Conservation (phyloP, 2,329 filamentous ascomycete genomes). For the Trichoderma koningiopsis region DNA sequence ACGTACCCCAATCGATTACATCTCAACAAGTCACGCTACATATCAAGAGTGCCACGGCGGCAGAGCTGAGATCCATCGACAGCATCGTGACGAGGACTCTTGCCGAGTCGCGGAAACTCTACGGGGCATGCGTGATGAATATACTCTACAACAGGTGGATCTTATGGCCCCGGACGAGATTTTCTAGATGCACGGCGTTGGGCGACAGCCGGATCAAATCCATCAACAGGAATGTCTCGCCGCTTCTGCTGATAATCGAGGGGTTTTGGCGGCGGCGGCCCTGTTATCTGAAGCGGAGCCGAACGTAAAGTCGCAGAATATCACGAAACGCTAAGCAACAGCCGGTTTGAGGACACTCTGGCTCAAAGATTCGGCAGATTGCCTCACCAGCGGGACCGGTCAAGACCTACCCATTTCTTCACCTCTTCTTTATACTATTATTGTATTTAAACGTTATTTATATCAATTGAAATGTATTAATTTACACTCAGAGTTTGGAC, state of each 20-base stretch:
- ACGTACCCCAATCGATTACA: neutral
- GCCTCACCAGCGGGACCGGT: too few relatives aligned
- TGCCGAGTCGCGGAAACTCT: neutral
- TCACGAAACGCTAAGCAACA: too few relatives aligned
- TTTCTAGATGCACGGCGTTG: neutral
- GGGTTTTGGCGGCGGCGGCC: too few relatives aligned
- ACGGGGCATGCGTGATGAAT: neutral
- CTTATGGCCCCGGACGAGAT: neutral
- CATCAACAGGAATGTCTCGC: neutral
- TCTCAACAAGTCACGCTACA: neutral
- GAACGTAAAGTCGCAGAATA: too few relatives aligned
- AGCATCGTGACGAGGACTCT: neutral
- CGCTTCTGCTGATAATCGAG: neutral
- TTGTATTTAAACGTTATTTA: too few relatives aligned
- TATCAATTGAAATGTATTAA: too few relatives aligned
- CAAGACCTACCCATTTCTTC: too few relatives aligned
- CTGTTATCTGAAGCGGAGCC: slow-evolving; percentile 48
- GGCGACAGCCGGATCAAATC: neutral
- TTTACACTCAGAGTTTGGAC: too few relatives aligned
- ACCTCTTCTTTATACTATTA: too few relatives aligned
- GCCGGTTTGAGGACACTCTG: too few relatives aligned
- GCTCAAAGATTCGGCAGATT: too few relatives aligned
- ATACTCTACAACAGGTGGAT: neutral
- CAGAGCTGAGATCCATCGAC: neutral
- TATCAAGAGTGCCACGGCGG: neutral